Evolutionary conservation across 2,329 filamentous ascomycete species (phyloP).

Genomic region (Apiospora hydei): DNA sequence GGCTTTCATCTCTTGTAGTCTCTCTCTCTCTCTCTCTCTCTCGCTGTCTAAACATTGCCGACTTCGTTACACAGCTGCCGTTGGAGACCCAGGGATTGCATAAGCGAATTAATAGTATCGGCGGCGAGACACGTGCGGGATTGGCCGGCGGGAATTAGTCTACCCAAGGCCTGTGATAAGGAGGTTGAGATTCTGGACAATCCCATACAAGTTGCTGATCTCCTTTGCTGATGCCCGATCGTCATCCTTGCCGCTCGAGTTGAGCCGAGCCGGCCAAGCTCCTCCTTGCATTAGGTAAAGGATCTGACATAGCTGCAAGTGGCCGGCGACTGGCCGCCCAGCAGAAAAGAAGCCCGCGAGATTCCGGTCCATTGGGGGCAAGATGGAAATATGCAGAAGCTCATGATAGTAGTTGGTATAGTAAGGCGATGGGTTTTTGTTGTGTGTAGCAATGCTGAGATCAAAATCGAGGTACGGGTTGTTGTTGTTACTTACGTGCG

Average conservation of each 20-base stretch:
- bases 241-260: not conserved
- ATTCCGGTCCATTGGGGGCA: not conserved
- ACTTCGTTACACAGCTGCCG: not conserved
- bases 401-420: not conserved
- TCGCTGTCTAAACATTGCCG: not conserved
- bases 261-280: not conserved
- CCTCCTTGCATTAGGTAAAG: not conserved
- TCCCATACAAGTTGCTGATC: not conserved
- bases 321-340: too few species aligned
- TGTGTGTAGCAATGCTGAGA: not conserved
- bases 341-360: not conserved
- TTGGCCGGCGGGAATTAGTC: not conserved
- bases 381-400: not conserved
- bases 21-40: not conserved
- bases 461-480: not conserved
- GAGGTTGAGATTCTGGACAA: not conserved
- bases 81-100: not conserved
- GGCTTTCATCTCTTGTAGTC: too few species aligned
- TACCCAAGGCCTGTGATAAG: not conserved
- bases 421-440: not conserved
- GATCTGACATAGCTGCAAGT: not conserved
- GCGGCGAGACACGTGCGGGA: not conserved
- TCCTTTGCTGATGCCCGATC: not conserved
- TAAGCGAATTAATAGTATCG: not conserved
- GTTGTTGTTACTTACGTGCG: not conserved